Evolutionary conservation across 495 filamentous ascomycete genomes (phyloP), one percentile per base, ranked within the genome.

Genomic region (Aspergillus haitiensis): DNA sequence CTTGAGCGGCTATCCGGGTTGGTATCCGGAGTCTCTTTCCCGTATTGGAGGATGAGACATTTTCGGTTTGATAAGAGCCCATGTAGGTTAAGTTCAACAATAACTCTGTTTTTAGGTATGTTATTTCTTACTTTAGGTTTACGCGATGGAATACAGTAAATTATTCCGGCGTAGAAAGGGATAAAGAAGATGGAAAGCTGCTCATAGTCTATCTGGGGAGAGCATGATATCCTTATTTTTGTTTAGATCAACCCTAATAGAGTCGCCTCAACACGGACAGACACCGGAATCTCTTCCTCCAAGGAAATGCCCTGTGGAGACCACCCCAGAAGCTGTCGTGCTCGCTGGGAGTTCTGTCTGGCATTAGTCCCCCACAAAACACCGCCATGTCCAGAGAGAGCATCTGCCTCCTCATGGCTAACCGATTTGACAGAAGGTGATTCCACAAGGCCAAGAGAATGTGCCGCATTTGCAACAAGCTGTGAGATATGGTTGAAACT

Each of bases 241-340:
- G 1, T 40, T 16, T 46, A 46, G 2, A 46, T 16, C 18, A 46
- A 16, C 15, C 42, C 42, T 16, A 46, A 46, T 2, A 16, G 13
- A 2, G 50, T 70, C 16, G 79, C 77, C 69, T 82, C 81, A 7
- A 58, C 54, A 5, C 72, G 70, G 13, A 86, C 74, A 12, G 72
- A 73, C 33, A 62, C 63, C 5, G 79, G 70, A 52, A 86, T 72
- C 60, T 81, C 74, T 8, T 84, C 76, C 64, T 81, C 68, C 42
- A 90, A 35, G 3, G 65, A 68, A 36, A 60, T 68, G 7, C 71
- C 72, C 62, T 73, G 76, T 9, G 85, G 79, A 47, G 71, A 64
- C 85, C 86, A 88, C 1, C 78, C 82, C 8, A 88, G 67, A 48
- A 82, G 75, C 67, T 82, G 81, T 46, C 67, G 78, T n/a, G 84